Evolutionary conservation across 805 yeast species (phyloP).

Genomic region (Candida hispaniensis): DNA sequence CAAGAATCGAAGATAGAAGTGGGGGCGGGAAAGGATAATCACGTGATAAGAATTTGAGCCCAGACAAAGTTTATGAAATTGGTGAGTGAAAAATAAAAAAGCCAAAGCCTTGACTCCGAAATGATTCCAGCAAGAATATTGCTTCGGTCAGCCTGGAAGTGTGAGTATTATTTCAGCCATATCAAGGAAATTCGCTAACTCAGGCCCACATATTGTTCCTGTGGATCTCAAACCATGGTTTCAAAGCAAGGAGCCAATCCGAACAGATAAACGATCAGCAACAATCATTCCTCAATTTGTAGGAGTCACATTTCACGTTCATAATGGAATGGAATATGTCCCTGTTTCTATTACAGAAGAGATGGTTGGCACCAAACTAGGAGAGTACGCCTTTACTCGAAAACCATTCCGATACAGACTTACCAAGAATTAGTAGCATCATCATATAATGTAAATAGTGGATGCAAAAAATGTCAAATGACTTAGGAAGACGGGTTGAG

Average conservation of each 20-base stretch:
- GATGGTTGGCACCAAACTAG: slow-evolving; percentile 93
- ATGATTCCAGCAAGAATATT: slow-evolving; percentile 15
- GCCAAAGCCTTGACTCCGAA: too few relatives aligned
- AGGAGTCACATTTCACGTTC: slow-evolving; percentile 88
- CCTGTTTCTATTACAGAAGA: slow-evolving; percentile 80
- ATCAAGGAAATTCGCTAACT: neutral
- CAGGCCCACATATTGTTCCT: slow-evolving; percentile 88
- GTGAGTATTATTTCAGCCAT: slow-evolving; percentile 19
- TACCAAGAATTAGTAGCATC: slow-evolving; percentile 12
- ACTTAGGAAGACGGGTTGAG: too few relatives aligned
- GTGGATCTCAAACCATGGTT: slow-evolving; percentile 83
- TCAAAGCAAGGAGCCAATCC: slow-evolving; percentile 69
- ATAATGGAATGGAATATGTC: slow-evolving; percentile 91
- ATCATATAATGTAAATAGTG: too few relatives aligned
- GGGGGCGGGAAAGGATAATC: too few relatives aligned
- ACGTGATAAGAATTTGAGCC: too few relatives aligned
- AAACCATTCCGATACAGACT: slow-evolving; percentile 60
- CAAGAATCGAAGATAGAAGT: too few relatives aligned
- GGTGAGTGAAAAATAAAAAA: too few relatives aligned
- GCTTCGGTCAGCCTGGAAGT: slow-evolving; percentile 36
- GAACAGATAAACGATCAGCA: slow-evolving; percentile 94
- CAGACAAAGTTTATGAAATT: too few relatives aligned
- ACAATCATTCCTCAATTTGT: slow-evolving; percentile 94
- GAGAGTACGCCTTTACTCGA: slow-evolving; percentile 92
- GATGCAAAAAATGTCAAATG: too few relatives aligned